A percentile compares a stretch with the other conserved stretches of the same genome.
phyloP scores from a whole-genome alignment of 176 grass and related monocot genomes.

The Juncus effusus region DNA sequence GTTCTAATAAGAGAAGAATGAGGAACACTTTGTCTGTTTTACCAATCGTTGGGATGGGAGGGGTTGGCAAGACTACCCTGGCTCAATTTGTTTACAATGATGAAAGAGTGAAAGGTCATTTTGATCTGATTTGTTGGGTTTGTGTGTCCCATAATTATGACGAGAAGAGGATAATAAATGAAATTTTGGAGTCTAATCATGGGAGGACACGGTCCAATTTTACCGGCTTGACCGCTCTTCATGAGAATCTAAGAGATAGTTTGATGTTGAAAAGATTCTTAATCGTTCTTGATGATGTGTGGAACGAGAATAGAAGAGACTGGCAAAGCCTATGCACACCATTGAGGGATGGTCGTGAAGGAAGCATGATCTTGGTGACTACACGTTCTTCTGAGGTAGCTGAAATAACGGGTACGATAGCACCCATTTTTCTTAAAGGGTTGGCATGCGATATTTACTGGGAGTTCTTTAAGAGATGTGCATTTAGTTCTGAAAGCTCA shows the following conservation, averaged over 20 bases:
- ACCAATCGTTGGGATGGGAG: slow-evolving; percentile 38
- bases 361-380: slow-evolving; percentile 53
- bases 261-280: slow-evolving; percentile 35
- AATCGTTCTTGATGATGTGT: slow-evolving; percentile 49
- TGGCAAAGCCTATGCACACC: slow-evolving; percentile 33
- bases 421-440: slow-evolving; percentile 15
- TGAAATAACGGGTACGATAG: slow-evolving; percentile 28
- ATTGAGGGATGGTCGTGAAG: slow-evolving; percentile 33
- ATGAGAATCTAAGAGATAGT: slow-evolving; percentile 13
- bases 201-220: background rate
- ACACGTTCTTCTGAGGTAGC: slow-evolving; percentile 40
- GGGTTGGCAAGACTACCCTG: slow-evolving; percentile 47
- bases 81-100: slow-evolving; percentile 42
- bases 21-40: slow-evolving; percentile 29
- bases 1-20: slow-evolving; percentile 18
- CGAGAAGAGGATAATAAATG: slow-evolving; percentile 32
- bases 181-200: slow-evolving; percentile 35
- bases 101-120: slow-evolving; percentile 22
- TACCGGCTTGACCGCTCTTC: slow-evolving; percentile 27
- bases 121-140: slow-evolving; percentile 32
- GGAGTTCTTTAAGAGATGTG: slow-evolving; percentile 31
- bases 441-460: slow-evolving; percentile 18
- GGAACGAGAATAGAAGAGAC: slow-evolving; percentile 30
- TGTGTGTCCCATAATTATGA: slow-evolving; percentile 40
- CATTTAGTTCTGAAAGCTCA: slow-evolving; percentile 32